phyloP scores from a whole-genome alignment of 805 yeast genomes.

The Peterozyma toletana region DNA sequence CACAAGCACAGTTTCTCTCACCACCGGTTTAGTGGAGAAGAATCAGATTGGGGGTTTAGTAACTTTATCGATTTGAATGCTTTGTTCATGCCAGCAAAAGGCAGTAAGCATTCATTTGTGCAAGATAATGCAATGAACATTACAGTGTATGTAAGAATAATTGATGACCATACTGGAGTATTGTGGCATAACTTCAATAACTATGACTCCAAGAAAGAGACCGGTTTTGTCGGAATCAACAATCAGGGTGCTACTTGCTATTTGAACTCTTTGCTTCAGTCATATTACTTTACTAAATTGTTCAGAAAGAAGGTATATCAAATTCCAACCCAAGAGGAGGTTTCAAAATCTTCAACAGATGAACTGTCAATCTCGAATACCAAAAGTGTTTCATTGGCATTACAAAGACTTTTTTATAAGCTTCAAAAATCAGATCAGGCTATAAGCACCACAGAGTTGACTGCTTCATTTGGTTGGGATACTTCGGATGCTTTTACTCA shows the following conservation, averaged over 20 bases:
- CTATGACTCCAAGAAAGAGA: constrained; percentile 77
- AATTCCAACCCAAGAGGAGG: constrained; percentile 70
- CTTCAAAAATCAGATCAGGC: constrained; percentile 69
- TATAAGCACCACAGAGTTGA: constrained; percentile 78
- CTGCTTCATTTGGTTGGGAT: constrained; percentile 97
- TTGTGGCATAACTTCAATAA: constrained; percentile 84
- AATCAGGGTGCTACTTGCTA: constrained; percentile 99
- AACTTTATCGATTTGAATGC: constrained; percentile 56
- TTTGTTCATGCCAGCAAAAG: constrained; percentile 25
- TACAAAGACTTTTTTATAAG: constrained; percentile 82
- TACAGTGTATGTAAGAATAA: constrained; percentile 67
- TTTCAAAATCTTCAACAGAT: constrained; percentile 21
- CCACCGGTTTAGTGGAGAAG: constrained; percentile 70
- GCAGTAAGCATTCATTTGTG: constrained; percentile 31
- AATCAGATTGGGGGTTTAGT: constrained; percentile 95
- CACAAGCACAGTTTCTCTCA: constrained; percentile 57
- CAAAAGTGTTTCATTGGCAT: constrained; percentile 66
- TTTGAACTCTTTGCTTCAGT: constrained; percentile 84
- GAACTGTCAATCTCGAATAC: constrained; percentile 19
- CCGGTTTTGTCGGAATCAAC: constrained; percentile 88
- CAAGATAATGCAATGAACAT: constrained; percentile 56
- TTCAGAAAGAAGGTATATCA: constrained; percentile 84
- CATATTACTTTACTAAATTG: constrained; percentile 76
- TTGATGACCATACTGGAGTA: constrained; percentile 90
- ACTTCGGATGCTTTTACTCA: constrained; percentile 92